phyloP scores from a whole-genome alignment of 148 eudicot genomes.

The Chenopodium quinoa region DNA sequence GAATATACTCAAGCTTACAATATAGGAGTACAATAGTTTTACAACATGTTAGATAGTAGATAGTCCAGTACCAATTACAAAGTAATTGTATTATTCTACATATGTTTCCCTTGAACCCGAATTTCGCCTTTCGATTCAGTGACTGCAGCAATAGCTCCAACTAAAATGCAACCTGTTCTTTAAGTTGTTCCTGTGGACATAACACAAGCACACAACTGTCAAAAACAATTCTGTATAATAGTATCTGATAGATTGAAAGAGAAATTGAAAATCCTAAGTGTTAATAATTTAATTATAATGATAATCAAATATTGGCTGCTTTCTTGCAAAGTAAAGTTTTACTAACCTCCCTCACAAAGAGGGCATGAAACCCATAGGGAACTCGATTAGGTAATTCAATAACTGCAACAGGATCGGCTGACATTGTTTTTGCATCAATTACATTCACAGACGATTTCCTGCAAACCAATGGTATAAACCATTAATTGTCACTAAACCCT shows the following conservation, averaged over 20 bases:
- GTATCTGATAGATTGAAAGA: too few species aligned
- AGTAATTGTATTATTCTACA: not conserved
- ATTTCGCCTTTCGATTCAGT: not conserved
- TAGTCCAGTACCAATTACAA: not conserved
- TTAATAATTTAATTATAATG: too few species aligned
- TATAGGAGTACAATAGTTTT: too few species aligned
- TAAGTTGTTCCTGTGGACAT: slow-evolving; percentile 65
- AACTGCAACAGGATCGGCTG: slow-evolving; percentile 87
- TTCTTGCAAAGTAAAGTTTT: not conserved
- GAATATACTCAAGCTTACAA: too few species aligned
- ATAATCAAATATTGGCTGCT: not conserved
- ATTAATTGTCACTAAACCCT: not conserved
- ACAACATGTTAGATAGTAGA: not conserved
- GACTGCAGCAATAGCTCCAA: not conserved
- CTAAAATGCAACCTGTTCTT: slow-evolving; percentile 55
- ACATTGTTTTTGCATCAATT: slow-evolving; percentile 92
- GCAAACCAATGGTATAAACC: slow-evolving; percentile 23
- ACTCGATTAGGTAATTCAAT: slow-evolving; percentile 83
- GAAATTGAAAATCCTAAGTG: too few species aligned
- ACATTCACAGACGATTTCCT: slow-evolving; percentile 82
- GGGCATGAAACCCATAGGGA: slow-evolving; percentile 96
- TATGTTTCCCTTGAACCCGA: not conserved
- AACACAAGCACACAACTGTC: not conserved
- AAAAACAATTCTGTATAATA: not conserved
- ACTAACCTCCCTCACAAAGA: slow-evolving; percentile 90